Conservation (phyloP, 2,329 filamentous ascomycete genomes). For the Neobulgaria alba region DNA sequence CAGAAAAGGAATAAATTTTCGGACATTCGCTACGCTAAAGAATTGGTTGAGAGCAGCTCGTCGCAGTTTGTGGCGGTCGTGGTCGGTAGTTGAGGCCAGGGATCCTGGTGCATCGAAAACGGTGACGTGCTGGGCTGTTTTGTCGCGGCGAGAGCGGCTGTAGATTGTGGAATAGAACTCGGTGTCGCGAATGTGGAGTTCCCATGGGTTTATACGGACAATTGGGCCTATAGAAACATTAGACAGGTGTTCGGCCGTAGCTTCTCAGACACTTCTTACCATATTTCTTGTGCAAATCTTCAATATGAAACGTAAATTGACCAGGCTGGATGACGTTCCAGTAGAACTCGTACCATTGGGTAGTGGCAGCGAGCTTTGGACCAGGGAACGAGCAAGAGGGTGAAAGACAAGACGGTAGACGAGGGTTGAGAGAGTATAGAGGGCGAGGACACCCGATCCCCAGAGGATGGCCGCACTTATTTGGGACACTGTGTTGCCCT, state of each 20-base stretch:
- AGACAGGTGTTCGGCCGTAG: slow-evolving; percentile 2
- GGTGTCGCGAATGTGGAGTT: not conserved
- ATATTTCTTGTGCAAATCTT: slow-evolving; percentile 7
- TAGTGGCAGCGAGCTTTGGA: slow-evolving; percentile 22
- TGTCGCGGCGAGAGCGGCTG: too few species aligned
- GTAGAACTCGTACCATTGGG: slow-evolving; percentile 19
- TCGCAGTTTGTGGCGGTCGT: slow-evolving; percentile 18
- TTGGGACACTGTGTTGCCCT: too few species aligned
- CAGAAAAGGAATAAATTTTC: too few species aligned
- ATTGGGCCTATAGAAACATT: not conserved
- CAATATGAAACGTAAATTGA: slow-evolving; percentile 4
- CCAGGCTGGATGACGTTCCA: slow-evolving; percentile 15
- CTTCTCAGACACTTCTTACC: slow-evolving; percentile 1
- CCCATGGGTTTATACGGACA: not conserved
- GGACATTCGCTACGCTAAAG: too few species aligned
- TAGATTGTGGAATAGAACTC: not conserved
- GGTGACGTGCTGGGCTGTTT: slow-evolving; percentile 2
- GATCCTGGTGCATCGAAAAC: slow-evolving; percentile 3
- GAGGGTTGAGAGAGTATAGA: too few species aligned
- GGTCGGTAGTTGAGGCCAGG: slow-evolving; percentile 15
- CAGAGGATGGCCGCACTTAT: too few species aligned
- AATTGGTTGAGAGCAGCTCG: slow-evolving; percentile 19
- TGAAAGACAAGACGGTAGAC: too few species aligned
- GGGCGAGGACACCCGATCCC: too few species aligned
- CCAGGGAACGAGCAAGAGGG: slow-evolving; percentile 20